Percentiles rank a stretch among this genome's conserved stretches.
These are phyloP conservation scores for Cinchona pubescens DNA, from an alignment of 257 asterid genomes.

Conservation along the genomic window DNA sequence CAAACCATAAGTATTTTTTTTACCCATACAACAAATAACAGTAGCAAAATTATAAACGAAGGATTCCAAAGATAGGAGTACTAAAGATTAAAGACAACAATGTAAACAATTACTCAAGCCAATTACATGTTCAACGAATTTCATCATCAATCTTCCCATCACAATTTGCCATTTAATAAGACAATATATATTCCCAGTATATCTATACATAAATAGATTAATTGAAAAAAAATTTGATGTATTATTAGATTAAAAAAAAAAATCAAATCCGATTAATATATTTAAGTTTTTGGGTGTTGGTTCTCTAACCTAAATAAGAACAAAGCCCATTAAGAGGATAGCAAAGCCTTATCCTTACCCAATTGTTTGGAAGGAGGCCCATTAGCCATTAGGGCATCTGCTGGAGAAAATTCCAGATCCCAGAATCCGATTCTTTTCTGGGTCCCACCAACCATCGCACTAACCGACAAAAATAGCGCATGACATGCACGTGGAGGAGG, in stretches of 20 bases:
- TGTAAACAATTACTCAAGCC: no score
- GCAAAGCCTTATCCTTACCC: background rate
- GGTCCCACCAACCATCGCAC: background rate
- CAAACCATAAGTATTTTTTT: no score
- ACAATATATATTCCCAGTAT: background rate
- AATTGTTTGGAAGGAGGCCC: background rate
- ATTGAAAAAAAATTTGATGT: no score
- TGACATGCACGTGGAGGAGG: slow-evolving; percentile 18
- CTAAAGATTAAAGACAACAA: no score
- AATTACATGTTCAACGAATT: no score
- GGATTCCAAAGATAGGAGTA: no score
- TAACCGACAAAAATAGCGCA: slow-evolving; percentile 20
- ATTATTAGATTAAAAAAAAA: background rate
- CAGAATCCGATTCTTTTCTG: slow-evolving; percentile 4
- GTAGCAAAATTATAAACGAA: no score
- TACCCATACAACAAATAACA: no score
- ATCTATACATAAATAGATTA: no score
- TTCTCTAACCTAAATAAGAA: no score
- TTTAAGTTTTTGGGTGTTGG: no score
- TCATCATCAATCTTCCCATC: background rate
- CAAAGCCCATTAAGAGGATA: background rate
- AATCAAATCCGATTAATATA: background rate
- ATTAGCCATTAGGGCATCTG: slow-evolving; percentile 1
- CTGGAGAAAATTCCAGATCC: slow-evolving; percentile 2
- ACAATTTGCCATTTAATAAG: background rate